A percentile compares a stretch with the other conserved stretches of the same genome.
These are phyloP conservation scores for Oryza longistaminata DNA, from an alignment of 176 grass and related monocot species.

Conservation along the genomic window DNA sequence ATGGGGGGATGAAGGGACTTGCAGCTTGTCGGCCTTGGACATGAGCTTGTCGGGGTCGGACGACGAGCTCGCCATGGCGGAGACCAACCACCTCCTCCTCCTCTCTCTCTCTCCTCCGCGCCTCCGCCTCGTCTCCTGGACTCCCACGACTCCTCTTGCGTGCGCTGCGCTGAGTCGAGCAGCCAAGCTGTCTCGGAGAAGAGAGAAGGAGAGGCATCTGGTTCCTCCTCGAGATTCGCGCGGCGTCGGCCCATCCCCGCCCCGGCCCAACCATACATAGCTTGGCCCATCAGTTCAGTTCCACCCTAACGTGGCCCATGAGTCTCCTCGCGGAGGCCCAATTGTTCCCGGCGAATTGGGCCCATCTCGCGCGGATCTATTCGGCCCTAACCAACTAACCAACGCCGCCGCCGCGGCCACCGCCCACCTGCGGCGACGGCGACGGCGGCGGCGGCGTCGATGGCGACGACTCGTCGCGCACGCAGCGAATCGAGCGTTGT, in stretches of 20 bases:
- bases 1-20: constrained; percentile 23
- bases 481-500: neutral
- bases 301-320: neutral
- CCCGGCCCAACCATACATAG: too few species aligned
- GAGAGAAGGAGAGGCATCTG: neutral
- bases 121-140: neutral
- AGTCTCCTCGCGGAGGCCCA: too few species aligned
- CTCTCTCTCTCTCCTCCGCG: neutral
- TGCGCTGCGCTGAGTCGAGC: neutral
- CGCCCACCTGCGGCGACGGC: too few species aligned
- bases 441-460: too few species aligned
- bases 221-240: constrained; percentile 34
- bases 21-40: constrained; percentile 88
- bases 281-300: too few species aligned
- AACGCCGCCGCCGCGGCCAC: too few species aligned
- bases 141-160: neutral
- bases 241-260: neutral
- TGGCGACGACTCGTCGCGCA: too few species aligned
- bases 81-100: neutral
- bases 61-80: constrained; percentile 66
- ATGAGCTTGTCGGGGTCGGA: constrained; percentile 88
- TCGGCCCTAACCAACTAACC: too few species aligned
- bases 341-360: neutral
- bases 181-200: neutral
- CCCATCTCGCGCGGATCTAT: neutral